phyloP scores from a whole-genome alignment of 768 basidiomycete species.

The Trametes coccinea region DNA sequence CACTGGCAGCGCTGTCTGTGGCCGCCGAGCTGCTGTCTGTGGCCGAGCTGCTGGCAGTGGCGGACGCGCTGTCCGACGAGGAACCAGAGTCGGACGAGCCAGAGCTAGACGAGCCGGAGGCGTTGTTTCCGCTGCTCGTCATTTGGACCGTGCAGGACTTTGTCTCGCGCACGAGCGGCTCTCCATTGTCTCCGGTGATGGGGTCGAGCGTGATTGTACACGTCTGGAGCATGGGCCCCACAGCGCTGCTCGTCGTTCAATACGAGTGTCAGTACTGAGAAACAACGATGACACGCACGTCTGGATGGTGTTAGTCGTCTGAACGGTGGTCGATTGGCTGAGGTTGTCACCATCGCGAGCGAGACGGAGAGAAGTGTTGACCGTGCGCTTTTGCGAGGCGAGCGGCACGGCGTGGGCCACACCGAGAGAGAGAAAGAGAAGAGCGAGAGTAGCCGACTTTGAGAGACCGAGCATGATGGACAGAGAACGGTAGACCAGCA shows the following conservation, averaged over 20 bases:
- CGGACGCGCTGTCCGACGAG: neutral
- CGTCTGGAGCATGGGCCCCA: conserved; percentile 36
- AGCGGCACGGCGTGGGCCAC: conserved; percentile 34
- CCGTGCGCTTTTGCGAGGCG: conserved; percentile 9
- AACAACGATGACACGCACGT: conserved; percentile 38
- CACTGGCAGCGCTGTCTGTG: neutral
- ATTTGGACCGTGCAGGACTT: conserved; percentile 32
- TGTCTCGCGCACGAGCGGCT: conserved; percentile 34
- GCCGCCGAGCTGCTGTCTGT: neutral
- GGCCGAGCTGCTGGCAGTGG: conserved; percentile 4
- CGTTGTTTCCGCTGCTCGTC: conserved; percentile 17
- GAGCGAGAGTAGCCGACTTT: conserved; percentile 21
- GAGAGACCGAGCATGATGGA: conserved; percentile 32
- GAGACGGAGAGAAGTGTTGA: conserved; percentile 15
- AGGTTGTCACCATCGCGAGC: conserved; percentile 26
- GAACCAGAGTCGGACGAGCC: conserved; percentile 11
- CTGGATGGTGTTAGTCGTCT: conserved; percentile 38
- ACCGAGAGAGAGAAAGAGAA: conserved; percentile 29
- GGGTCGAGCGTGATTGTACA: conserved; percentile 40
- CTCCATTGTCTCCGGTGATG: conserved; percentile 32
- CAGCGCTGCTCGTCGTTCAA: conserved; percentile 14
- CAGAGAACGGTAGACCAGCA: conserved; percentile 12
- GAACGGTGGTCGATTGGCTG: conserved; percentile 38
- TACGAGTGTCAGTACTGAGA: neutral
- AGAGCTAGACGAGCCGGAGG: neutral